A percentile compares a stretch with the other conserved stretches of the same genome.
Evolutionary conservation across 2,329 filamentous ascomycete species (phyloP).

Genomic region (Aciculosporium take): DNA sequence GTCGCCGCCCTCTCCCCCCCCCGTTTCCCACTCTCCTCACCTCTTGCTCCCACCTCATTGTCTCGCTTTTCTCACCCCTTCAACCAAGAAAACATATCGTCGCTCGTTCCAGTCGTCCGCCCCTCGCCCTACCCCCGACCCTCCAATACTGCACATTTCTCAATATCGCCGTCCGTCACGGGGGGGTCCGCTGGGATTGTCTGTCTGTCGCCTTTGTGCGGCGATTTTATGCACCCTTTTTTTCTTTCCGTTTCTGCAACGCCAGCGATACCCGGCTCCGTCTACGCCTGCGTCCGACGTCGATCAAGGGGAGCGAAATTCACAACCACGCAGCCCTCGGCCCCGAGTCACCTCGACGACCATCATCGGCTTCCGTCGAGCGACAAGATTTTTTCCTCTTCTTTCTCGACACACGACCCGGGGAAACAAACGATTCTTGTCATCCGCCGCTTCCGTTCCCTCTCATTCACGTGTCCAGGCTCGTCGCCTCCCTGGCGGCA

Average conservation of each 20-base stretch:
- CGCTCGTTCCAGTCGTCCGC: slow-evolving; percentile 24
- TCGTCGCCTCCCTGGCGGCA: slow-evolving; percentile 12
- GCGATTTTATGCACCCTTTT: neutral
- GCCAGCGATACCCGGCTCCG: neutral
- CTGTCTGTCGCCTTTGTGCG: slow-evolving; percentile 1
- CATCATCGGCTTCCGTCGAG: neutral
- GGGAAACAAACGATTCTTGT: neutral
- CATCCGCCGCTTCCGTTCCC: neutral
- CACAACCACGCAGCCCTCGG: neutral
- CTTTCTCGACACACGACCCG: neutral
- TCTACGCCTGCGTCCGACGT: neutral
- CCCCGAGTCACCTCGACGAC: neutral
- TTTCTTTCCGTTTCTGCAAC: slow-evolving; percentile 2
- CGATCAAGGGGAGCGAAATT: neutral
- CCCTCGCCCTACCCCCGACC: slow-evolving; percentile 20
- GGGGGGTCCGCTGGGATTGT: neutral
- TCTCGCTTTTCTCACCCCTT: slow-evolving; percentile 18
- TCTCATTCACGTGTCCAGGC: neutral
- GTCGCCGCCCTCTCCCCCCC: slow-evolving; percentile 4
- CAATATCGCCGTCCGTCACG: slow-evolving; percentile 8
- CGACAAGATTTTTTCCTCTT: too few species aligned
- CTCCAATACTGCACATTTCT: slow-evolving; percentile 15
- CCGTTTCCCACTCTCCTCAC: neutral
- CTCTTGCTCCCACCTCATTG: slow-evolving; percentile 11
- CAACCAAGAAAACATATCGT: slow-evolving; percentile 22